Conservation (phyloP, 2,329 filamentous ascomycete species). For the Anthostomella pinea region DNA sequence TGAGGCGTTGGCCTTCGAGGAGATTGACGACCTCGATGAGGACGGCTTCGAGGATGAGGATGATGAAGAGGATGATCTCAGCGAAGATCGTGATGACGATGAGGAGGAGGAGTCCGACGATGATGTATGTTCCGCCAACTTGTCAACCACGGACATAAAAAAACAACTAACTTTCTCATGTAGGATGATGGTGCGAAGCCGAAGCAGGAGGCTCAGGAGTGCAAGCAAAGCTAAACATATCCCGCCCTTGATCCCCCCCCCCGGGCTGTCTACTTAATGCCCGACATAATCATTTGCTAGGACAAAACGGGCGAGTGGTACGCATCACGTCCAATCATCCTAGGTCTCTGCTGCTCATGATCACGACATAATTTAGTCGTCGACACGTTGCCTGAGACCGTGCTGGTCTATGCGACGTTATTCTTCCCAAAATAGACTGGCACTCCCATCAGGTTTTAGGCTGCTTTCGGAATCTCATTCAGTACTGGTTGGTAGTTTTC, state of each 20-base stretch:
- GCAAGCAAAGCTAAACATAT: constrained; percentile 80
- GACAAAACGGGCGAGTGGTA: constrained; percentile 9
- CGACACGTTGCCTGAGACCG: constrained; percentile 30
- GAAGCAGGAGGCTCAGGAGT: constrained; percentile 91
- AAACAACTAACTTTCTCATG: constrained; percentile 24
- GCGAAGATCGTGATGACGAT: constrained; percentile 72
- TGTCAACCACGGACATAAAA: constrained; percentile 6
- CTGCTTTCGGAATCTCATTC: constrained; percentile 32
- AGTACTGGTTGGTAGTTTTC: constrained; percentile 35
- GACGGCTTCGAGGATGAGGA: constrained; percentile 87
- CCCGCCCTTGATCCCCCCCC: constrained; percentile 1
- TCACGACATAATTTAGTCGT: constrained; percentile 24
- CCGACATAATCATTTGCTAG: constrained; percentile 10
- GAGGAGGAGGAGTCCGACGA: constrained; percentile 82
- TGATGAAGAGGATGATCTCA: constrained; percentile 80
- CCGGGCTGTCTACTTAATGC: constrained; percentile 14
- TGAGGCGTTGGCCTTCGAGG: constrained; percentile 94
- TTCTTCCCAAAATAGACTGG: constrained; percentile 33
- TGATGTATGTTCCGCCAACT: constrained; percentile 52
- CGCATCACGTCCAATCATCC: constrained; percentile 6
- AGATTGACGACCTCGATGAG: constrained; percentile 78
- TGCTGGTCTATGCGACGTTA: constrained; percentile 20
- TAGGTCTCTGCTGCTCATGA: constrained; percentile 11
- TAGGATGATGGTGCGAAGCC: constrained; percentile 86
- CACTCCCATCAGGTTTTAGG: constrained; percentile 29